phyloP scores from a whole-genome alignment of 352 stramenopile genomes.

The Globisporangium megalacanthum region DNA sequence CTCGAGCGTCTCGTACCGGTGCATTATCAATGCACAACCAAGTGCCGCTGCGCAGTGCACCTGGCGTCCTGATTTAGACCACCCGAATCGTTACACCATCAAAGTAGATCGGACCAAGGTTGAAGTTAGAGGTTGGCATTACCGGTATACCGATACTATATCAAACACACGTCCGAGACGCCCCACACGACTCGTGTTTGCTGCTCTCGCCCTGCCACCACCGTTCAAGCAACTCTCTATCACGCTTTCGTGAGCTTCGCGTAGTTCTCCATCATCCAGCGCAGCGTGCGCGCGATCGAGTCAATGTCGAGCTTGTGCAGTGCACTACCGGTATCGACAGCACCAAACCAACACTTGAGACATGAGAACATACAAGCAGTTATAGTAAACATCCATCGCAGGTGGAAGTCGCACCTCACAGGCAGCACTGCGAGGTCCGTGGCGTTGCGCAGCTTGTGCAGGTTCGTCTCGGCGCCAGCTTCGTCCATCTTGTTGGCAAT shows the following conservation, averaged over 20 bases:
- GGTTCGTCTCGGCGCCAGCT: conserved; percentile 66
- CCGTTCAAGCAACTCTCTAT: conserved; percentile 18
- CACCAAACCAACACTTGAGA: not conserved
- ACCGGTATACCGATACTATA: too few relatives aligned
- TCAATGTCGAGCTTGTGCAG: conserved; percentile 87
- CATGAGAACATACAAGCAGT: not conserved
- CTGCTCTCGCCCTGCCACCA: too few relatives aligned
- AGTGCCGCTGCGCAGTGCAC: too few relatives aligned
- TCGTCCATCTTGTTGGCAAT: conserved; percentile 91
- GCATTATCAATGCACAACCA: conserved; percentile 42
- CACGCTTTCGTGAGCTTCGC: conserved; percentile 47
- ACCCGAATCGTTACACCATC: too few relatives aligned
- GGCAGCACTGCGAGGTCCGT: conserved; percentile 76
- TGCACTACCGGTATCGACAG: conserved; percentile 28
- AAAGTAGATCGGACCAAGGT: too few relatives aligned
- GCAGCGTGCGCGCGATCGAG: conserved; percentile 61
- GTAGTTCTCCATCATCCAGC: conserved; percentile 67
- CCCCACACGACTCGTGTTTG: too few relatives aligned
- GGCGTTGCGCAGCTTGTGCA: conserved; percentile 61
- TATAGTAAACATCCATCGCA: not conserved
- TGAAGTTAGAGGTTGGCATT: too few relatives aligned
- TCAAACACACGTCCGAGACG: too few relatives aligned
- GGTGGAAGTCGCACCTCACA: conserved; percentile 42
- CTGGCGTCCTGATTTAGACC: too few relatives aligned
- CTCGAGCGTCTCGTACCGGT: conserved; percentile 91